Base-by-base conservation (phyloP, 352 stramenopile genomes). In the Phytophthora rubi region DNA sequence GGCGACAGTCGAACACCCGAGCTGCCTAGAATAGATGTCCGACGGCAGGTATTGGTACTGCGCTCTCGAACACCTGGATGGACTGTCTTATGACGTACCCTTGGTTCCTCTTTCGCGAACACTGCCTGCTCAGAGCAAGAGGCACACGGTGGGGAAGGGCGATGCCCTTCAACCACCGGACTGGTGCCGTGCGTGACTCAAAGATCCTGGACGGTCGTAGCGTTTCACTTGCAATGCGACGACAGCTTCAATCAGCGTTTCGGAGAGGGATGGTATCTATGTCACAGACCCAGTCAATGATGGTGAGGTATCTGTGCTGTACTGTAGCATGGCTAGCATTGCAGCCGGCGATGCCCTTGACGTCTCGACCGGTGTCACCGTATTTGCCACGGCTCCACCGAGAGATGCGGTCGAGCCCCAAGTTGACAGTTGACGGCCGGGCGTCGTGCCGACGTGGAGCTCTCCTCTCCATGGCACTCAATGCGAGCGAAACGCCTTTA, bases 31-130 rank as follows among this genome's bases (percentile, higher is more conserved):
- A 71, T 71, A 70, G 62, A 35, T 13, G 12, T 15, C 4, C 35
- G 35, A 1, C 8, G 3, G 33, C 8, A 39, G 13, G 23, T 26
- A 26, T 26, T 26, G 23, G 23, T 12, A 39, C 4, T 12, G 1
- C 8, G 8, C n/a, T 16, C 13, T 48, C 23, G 55, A 59, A 54
- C 21, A 62, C 18, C 57, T 42, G 8, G 37, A 66, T 53, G 8
- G 56, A 10, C 66, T 62, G 61, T 69, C 61, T 69, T 69, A 68
- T 68, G 59, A 63, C 65, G 65, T 67, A 58, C 51, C 37, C 49
- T 18, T 28, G 6, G 18, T 15, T n/a, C 28, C n/a, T 59, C 63
- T 70, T 60, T 60, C 56, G 49, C 35, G 35, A 59, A 44, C 53
- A 44, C 45, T 15, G 32, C 16, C 55, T 30, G 21, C 23, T 44